Conservation (phyloP, 768 basidiomycete species). For the Amyloporia xantha region DNA sequence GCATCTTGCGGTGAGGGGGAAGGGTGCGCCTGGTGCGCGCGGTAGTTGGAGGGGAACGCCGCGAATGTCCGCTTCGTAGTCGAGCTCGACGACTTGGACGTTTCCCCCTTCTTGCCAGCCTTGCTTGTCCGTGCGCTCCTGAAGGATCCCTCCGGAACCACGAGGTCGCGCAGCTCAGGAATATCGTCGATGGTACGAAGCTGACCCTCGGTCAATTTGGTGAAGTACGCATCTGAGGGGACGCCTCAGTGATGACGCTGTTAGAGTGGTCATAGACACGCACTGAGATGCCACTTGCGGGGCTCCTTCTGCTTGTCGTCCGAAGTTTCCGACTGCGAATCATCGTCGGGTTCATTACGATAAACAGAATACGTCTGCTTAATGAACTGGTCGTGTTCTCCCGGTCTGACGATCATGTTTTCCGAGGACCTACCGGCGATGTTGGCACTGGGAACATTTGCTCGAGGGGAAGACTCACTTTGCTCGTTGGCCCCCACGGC, state of each 20-base stretch:
- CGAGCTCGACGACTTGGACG: conserved; percentile 13
- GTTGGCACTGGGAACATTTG: neutral
- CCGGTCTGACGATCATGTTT: conserved; percentile 31
- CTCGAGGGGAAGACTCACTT: conserved; percentile 10
- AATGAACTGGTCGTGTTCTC: conserved; percentile 40
- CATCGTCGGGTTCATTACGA: conserved; percentile 22
- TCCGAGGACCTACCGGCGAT: conserved; percentile 28
- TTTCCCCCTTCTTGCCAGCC: conserved; percentile 12
- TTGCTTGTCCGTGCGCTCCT: conserved; percentile 42
- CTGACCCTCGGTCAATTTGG: conserved; percentile 65
- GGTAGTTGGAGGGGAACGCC: conserved; percentile 28
- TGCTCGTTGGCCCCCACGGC: conserved; percentile 15
- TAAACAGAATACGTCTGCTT: conserved; percentile 83
- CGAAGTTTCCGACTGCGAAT: conserved; percentile 42
- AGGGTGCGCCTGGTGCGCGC: conserved; percentile 11
- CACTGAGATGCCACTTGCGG: conserved; percentile 82
- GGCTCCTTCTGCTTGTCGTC: conserved; percentile 21
- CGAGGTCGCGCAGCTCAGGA: conserved; percentile 47
- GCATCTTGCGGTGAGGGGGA: conserved; percentile 4
- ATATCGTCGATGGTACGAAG: conserved; percentile 68
- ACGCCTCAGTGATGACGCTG: conserved; percentile 2
- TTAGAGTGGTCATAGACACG: conserved; percentile 21
- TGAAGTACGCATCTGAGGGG: conserved; percentile 71
- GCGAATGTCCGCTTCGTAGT: conserved; percentile 34
- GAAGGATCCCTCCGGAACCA: conserved; percentile 63